Percentiles rank a stretch among this genome's conserved stretches.
phyloP scores from a whole-genome alignment of 179 eudicot genomes.

The Pouteria campechiana region DNA sequence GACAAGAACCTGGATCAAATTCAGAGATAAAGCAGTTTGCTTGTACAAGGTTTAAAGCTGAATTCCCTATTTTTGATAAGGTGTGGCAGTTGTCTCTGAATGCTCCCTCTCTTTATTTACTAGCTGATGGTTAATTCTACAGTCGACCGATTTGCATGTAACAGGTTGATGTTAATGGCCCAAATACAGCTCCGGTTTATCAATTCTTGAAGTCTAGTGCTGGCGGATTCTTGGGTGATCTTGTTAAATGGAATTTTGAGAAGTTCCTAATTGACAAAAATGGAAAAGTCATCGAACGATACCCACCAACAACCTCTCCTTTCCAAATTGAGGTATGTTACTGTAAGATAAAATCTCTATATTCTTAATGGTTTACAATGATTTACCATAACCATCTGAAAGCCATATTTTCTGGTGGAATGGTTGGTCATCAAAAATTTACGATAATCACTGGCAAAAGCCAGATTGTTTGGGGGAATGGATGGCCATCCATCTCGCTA shows the following conservation, averaged over 20 bases:
- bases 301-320: constrained; percentile 92
- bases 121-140: neutral
- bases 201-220: constrained; percentile 76
- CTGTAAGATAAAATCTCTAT: too few relatives aligned
- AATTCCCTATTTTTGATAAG: constrained; percentile 93
- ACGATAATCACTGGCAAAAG: too few relatives aligned
- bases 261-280: constrained; percentile 86
- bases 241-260: constrained; percentile 92
- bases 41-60: constrained; percentile 82
- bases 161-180: constrained; percentile 97
- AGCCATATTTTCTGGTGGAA: too few relatives aligned
- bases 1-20: constrained; percentile 93
- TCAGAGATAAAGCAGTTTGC: constrained; percentile 79
- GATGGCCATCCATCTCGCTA: too few relatives aligned
- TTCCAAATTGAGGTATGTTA: constrained; percentile 69
- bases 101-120: neutral
- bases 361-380: too few relatives aligned
- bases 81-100: constrained; percentile 14
- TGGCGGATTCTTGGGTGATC: constrained; percentile 89
- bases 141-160: constrained; percentile 1
- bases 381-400: too few relatives aligned
- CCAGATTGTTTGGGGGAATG: too few relatives aligned
- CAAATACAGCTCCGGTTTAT: constrained; percentile 77
- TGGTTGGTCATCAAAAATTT: too few relatives aligned
- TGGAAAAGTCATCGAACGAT: constrained; percentile 83